phyloP scores from a whole-genome alignment of 192 early-diverging fungal species.

The Kappamyces sp. region DNA sequence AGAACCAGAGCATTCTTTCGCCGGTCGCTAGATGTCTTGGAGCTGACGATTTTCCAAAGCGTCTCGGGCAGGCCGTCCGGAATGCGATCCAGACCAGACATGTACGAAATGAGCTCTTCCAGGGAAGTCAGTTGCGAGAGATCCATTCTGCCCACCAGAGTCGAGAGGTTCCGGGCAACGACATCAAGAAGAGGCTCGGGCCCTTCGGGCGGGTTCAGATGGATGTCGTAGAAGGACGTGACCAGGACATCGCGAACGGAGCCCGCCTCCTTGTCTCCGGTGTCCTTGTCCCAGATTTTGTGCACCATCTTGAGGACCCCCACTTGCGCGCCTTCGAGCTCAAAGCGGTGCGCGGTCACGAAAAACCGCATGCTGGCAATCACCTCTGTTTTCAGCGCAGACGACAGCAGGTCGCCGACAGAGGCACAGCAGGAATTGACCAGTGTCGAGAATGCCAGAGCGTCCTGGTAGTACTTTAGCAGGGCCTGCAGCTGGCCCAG shows the following conservation, averaged over 20 bases:
- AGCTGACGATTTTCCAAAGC: conserved; percentile 63
- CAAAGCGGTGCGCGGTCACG: conserved; percentile 73
- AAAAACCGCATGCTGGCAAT: conserved; percentile 96
- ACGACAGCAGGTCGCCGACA: conserved; percentile 78
- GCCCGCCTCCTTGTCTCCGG: conserved; percentile 31
- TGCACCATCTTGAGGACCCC: conserved; percentile 94
- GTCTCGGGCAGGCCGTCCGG: conserved; percentile 61
- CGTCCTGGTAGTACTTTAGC: conserved; percentile 79
- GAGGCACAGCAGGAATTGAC: conserved; percentile 66
- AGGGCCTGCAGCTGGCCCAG: conserved; percentile 30
- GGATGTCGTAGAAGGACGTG: conserved; percentile 71
- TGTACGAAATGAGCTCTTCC: conserved; percentile 79
- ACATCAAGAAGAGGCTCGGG: conserved; percentile 16
- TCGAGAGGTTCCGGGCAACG: conserved; percentile 64
- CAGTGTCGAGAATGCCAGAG: conserved; percentile 77
- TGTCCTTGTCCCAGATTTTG: conserved; percentile 75
- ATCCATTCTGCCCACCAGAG: conserved; percentile 77
- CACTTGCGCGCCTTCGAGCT: conserved; percentile 76
- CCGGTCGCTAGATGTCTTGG: conserved; percentile 56
- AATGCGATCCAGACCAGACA: conserved; percentile 66
- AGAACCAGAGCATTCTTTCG: conserved; percentile 88
- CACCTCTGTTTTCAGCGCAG: conserved; percentile 87
- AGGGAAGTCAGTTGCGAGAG: conserved; percentile 92
- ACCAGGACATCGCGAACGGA: conserved; percentile 60
- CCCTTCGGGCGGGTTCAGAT: conserved; percentile 55